These are phyloP conservation scores for Diaporthe aspalathi DNA, from an alignment of 2,329 filamentous ascomycete genomes.

Conservation along the genomic window DNA sequence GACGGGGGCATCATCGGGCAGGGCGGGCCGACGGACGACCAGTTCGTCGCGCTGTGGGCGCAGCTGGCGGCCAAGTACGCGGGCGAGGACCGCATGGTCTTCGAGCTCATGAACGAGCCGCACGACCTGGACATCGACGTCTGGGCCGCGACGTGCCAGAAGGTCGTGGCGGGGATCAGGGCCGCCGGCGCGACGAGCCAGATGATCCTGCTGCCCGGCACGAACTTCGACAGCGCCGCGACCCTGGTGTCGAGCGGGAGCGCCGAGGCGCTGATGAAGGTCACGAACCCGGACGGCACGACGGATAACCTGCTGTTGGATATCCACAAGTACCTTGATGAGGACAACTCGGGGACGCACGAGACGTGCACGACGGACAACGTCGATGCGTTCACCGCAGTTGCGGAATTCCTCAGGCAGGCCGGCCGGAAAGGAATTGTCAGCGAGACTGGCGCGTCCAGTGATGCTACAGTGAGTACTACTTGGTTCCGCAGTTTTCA, in stretches of 20 bases:
- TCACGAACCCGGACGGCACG: slow-evolving; percentile 68
- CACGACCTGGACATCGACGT: slow-evolving; percentile 62
- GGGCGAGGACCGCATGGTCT: slow-evolving; percentile 62
- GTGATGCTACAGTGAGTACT: slow-evolving; percentile 51
- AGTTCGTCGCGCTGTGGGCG: slow-evolving; percentile 71
- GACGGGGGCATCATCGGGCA: slow-evolving; percentile 71
- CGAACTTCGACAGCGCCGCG: slow-evolving; percentile 65
- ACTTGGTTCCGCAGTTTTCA: too few relatives aligned
- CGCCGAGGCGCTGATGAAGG: slow-evolving; percentile 60
- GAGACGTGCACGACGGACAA: slow-evolving; percentile 63
- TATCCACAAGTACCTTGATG: slow-evolving; percentile 69
- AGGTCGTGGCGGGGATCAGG: slow-evolving; percentile 72
- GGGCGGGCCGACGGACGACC: slow-evolving; percentile 61
- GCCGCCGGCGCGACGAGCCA: slow-evolving; percentile 68
- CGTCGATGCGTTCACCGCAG: slow-evolving; percentile 55
- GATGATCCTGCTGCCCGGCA: slow-evolving; percentile 72
- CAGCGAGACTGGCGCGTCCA: slow-evolving; percentile 64
- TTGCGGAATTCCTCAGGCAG: slow-evolving; percentile 59
- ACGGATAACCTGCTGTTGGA: slow-evolving; percentile 66
- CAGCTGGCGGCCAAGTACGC: slow-evolving; percentile 68
- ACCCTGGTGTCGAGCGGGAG: slow-evolving; percentile 61
- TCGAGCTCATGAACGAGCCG: slow-evolving; percentile 77
- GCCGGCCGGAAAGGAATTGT: slow-evolving; percentile 62
- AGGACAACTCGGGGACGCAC: slow-evolving; percentile 65
- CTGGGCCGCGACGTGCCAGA: slow-evolving; percentile 72